phyloP scores from a whole-genome alignment of 2,329 filamentous ascomycete genomes.

The Beauveria rudraprayagi region DNA sequence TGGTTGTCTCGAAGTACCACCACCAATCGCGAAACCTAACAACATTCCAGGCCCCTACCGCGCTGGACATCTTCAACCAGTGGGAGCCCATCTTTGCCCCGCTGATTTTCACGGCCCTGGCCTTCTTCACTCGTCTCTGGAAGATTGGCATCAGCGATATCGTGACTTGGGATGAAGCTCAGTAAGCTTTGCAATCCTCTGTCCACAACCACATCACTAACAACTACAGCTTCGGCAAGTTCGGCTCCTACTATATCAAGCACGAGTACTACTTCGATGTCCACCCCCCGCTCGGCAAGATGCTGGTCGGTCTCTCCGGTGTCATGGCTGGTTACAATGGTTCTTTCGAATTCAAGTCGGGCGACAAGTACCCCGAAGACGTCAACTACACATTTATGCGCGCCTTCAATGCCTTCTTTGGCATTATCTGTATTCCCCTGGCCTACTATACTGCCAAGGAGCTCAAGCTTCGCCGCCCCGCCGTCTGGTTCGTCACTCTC shows the following conservation, averaged over 20 bases:
- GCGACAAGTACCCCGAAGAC: constrained; percentile 87
- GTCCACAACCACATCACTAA: constrained; percentile 10
- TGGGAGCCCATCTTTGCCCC: constrained; percentile 56
- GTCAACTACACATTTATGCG: constrained; percentile 98
- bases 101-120: constrained; percentile 51
- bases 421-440: constrained; percentile 83
- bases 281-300: constrained; percentile 93
- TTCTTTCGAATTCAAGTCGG: constrained; percentile 98
- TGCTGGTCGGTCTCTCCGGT: constrained; percentile 92
- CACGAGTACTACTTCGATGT: constrained; percentile 96
- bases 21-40: background rate
- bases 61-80: constrained; percentile 55
- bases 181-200: constrained; percentile 34
- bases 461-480: constrained; percentile 74
- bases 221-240: constrained; percentile 73
- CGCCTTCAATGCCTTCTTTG: constrained; percentile 92
- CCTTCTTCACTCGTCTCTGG: constrained; percentile 59
- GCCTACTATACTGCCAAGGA: constrained; percentile 94
- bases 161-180: constrained; percentile 60
- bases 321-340: constrained; percentile 97
- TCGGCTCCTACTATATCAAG: constrained; percentile 97
- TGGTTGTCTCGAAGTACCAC: constrained; percentile 9
- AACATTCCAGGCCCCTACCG: constrained; percentile 38
- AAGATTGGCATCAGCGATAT: constrained; percentile 62
- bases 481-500: constrained; percentile 89